Base-by-base conservation (phyloP, 2,329 filamentous ascomycete genomes). In the Pseudocercospora macadamiae region DNA sequence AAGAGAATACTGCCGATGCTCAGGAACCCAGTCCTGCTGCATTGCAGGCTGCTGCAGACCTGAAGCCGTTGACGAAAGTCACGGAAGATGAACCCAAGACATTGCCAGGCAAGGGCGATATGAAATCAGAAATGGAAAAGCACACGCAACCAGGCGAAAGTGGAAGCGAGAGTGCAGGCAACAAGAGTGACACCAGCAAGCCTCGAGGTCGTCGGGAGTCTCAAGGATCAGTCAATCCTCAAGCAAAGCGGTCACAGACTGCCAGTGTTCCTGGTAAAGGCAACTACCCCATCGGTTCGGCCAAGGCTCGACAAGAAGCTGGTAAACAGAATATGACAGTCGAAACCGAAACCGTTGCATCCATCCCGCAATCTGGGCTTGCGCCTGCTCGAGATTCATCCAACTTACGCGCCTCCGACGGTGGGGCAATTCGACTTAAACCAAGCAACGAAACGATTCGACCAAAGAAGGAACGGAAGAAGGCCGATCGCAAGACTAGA, bases 381-480 rank as follows among this genome's bases (percentile, higher is more conserved):
- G 87, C 88, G 30, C 57, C 62, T 34, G 81, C 76, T 32, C 79
- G 80, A 44, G 86, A 88, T 61, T 79, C 85, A 60, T 77, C 79
- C 19, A 77, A 70, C 14, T 86, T 86, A 18, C 81, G 83, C 16
- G 85, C 85, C 58, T 87, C 89, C 42, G 76, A 79, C 25, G 86
- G 82, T 67, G 87, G 89, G 42, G 96, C 89, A 64, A 79, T 99
- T 44, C 88, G 91, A 67, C 84, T 91, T 58, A 96, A 96, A 74
- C 87, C 89, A 6, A 97, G 93, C 75, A 90, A 87, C n/a, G 95
- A 99, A 74, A 99, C 95, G 0, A 97, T 99, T 67, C 86, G 91
- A 45, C 93, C 95, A 2, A 95, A 88, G 78, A 97, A 95, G 78
- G 91, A 97, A 54, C 93, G 93, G 79, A 96, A 90, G 79, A 92